Conservation (phyloP, 306 rosid species). For the Medicago arabica region DNA sequence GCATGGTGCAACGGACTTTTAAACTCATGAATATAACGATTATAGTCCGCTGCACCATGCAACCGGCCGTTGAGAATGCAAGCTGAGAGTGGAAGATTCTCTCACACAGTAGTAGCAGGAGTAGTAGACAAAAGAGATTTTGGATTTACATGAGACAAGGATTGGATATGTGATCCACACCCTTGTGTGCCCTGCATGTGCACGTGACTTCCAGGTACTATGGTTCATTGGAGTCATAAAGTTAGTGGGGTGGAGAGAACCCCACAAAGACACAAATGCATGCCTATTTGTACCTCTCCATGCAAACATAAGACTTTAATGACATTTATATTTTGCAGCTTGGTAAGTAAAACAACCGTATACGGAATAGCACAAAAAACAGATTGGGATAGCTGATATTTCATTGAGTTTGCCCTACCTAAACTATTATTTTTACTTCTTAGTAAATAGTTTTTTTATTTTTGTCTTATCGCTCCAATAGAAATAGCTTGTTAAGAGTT, state of each 20-base stretch:
- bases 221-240: background rate
- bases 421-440: background rate
- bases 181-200: background rate
- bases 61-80: background rate
- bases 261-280: constrained; percentile 12
- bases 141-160: background rate
- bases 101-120: background rate
- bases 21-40: background rate
- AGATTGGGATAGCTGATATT: background rate
- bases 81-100: background rate
- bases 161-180: background rate
- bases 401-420: background rate
- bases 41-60: background rate
- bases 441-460: background rate
- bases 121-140: background rate
- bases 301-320: background rate
- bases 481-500: too few species aligned
- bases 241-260: background rate
- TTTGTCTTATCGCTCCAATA: too few species aligned
- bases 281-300: background rate
- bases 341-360: background rate
- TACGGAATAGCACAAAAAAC: background rate
- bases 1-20: background rate
- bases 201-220: background rate
- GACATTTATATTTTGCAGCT: background rate